phyloP scores from a whole-genome alignment of 1,284 basidiomycete species.

The Irpex lacteus region DNA sequence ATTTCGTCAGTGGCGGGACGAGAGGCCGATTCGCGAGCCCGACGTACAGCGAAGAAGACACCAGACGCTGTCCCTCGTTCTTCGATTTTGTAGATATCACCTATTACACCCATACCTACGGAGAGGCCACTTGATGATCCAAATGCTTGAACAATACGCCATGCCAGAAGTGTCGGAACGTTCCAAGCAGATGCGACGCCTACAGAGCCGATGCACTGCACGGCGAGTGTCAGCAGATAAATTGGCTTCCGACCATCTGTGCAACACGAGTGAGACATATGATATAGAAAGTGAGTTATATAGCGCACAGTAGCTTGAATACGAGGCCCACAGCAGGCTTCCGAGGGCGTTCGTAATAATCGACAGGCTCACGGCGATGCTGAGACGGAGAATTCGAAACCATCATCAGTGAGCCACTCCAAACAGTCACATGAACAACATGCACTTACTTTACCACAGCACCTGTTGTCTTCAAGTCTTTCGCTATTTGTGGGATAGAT shows the following conservation, averaged over 20 bases:
- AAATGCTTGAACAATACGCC: slow-evolving; percentile 61
- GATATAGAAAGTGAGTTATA: background rate
- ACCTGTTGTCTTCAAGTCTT: slow-evolving; percentile 55
- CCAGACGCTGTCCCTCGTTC: slow-evolving; percentile 43
- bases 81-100: slow-evolving; percentile 40
- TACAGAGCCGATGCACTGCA: slow-evolving; percentile 55
- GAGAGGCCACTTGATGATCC: slow-evolving; percentile 40
- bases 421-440: background rate
- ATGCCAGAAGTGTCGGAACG: slow-evolving; percentile 51
- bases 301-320: slow-evolving; percentile 49
- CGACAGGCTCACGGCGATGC: slow-evolving; percentile 43
- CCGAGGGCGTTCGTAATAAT: slow-evolving; percentile 40
- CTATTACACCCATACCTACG: slow-evolving; percentile 43
- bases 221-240: slow-evolving; percentile 56
- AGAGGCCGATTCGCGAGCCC: background rate
- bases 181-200: slow-evolving; percentile 50
- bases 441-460: slow-evolving; percentile 51
- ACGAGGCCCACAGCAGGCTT: slow-evolving; percentile 49
- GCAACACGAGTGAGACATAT: background rate
- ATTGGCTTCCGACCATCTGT: slow-evolving; percentile 62
- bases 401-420: background rate
- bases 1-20: background rate
- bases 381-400: slow-evolving; percentile 9
- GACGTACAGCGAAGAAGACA: slow-evolving; percentile 37
- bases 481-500: slow-evolving; percentile 63